Conservation (phyloP, 1,284 basidiomycete species). For the Amylostereum areolatum region DNA sequence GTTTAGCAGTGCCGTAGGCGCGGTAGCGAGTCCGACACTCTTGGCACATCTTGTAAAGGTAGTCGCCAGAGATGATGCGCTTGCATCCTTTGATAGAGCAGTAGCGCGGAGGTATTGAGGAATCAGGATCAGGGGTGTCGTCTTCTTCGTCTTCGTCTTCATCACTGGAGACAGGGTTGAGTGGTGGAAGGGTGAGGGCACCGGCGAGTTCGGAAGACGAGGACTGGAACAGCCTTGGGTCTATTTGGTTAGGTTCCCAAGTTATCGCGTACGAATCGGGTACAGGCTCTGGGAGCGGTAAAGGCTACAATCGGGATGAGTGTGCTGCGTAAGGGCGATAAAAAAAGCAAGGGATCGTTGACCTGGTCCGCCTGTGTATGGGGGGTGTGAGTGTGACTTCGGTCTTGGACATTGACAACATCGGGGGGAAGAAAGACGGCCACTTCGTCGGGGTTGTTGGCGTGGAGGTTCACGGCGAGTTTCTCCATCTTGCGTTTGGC, state of each 20-base stretch:
- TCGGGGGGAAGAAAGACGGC: constrained; percentile 25
- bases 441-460: constrained; percentile 12
- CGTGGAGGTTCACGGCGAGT: constrained; percentile 28
- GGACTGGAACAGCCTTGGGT: constrained; percentile 27
- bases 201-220: constrained; percentile 35
- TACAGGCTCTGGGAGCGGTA: too few relatives aligned
- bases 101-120: constrained; percentile 20
- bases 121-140: background rate
- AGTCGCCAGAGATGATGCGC: constrained; percentile 30
- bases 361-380: too few relatives aligned
- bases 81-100: constrained; percentile 55
- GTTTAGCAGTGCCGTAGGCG: constrained; percentile 47
- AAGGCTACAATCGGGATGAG: too few relatives aligned
- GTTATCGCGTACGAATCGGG: too few relatives aligned
- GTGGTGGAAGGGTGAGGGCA: constrained; percentile 29
- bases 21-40: constrained; percentile 44
- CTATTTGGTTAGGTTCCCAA: constrained; percentile 19
- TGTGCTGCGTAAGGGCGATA: too few relatives aligned
- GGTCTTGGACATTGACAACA: constrained; percentile 1
- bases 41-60: constrained; percentile 51
- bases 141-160: background rate
- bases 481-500: constrained; percentile 48
- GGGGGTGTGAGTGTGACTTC: too few relatives aligned
- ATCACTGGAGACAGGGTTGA: background rate
- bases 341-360: too few relatives aligned